These are phyloP conservation scores for Chionographis japonica DNA, from an alignment of 106 monocot species.

Conservation along the genomic window DNA sequence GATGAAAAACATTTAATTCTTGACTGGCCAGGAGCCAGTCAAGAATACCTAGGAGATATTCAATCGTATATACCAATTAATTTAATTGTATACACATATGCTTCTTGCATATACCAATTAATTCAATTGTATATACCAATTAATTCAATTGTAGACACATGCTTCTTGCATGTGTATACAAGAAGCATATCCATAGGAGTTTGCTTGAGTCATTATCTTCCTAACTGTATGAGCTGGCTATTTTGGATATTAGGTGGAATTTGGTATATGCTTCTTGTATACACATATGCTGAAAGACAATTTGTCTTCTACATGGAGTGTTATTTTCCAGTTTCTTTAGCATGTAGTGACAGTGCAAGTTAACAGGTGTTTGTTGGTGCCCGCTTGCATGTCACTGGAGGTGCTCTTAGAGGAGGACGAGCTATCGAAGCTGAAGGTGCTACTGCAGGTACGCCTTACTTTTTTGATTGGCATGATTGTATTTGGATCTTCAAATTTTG, in stretches of 20 bases:
- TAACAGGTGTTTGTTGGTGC: conserved; percentile 96
- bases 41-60: no score
- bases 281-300: no score
- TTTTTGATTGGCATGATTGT: neutral
- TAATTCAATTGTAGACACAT: no score
- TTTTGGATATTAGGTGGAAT: neutral
- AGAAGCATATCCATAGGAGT: neutral
- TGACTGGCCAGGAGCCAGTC: no score
- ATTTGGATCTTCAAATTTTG: conserved; percentile 4
- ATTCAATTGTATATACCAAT: no score
- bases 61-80: no score
- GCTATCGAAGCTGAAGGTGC: conserved; percentile 74
- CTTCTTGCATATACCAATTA: no score
- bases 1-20: neutral
- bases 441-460: conserved; percentile 62
- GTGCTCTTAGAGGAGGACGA: conserved; percentile 81
- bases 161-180: no score
- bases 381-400: conserved; percentile 97
- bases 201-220: neutral
- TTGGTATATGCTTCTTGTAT: no score
- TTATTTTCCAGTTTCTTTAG: conserved; percentile 6
- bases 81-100: no score
- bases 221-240: neutral
- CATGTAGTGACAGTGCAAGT: conserved; percentile 11
- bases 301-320: neutral